Evolutionary conservation across 768 basidiomycete genomes (phyloP), one percentile per base, ranked within the genome.

Genomic region (Baorangia bicolor): DNA sequence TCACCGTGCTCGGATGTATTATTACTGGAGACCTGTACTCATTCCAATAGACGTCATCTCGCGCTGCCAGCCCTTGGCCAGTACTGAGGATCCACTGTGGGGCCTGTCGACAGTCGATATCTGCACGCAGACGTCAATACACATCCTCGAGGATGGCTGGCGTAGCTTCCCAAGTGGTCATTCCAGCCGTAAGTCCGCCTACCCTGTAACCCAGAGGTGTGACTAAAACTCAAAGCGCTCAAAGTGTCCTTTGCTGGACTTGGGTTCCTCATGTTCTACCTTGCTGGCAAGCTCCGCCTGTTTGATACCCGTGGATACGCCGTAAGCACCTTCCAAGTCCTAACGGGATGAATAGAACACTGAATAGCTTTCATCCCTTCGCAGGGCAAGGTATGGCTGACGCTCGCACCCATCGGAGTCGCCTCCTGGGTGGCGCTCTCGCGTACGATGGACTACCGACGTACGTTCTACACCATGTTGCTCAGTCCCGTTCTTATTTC

Each of bases 101-200:
- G 90, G 90, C 0, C 75, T 98, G 11, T 84, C 89, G 2, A 85
- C 79, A 11, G 77, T 76, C 37, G 78, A 80, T 5, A 83, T 95
- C 51, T 99, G 96, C 72, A 91, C 92, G 0, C 87, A 88, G 64
- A 76, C 83, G 10, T 76, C 87, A 51, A 66, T 69, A 20, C 56
- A 64, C 14, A 76, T 85, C 16, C 70, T 94, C 47, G 77, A 80
- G 27, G 89, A 96, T 68, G 94, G 94, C 1, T 98, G 92, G 76
- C 82, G 89, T 55, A 94, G 92, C 65, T 97, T 98, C 72, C 89
- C 88, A 5, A 92, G 90, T 37, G 95, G 95, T 1, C 94, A 96
- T 71, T 87, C 92, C 4, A 93, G 91, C 64, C 57, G 93, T 94
- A 73, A 53, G 88, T 74, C 41, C 13, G 2, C 41, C 23, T 38